Evolutionary conservation across 352 stramenopile genomes (phyloP), one percentile per base, ranked within the genome.

Genomic region (Phytophthora meadii): DNA sequence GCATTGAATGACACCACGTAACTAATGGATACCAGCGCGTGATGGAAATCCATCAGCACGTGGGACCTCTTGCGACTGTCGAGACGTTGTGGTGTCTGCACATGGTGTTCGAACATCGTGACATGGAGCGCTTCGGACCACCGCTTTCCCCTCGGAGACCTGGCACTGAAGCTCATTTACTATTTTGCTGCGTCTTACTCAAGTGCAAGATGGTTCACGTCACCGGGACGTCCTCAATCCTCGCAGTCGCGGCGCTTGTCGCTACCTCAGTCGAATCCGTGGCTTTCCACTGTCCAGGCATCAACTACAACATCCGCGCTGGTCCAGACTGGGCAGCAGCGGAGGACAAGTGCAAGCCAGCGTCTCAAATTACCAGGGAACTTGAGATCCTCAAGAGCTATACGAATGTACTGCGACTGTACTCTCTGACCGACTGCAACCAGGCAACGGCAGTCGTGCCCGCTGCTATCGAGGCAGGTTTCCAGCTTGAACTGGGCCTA

Each of bases 281-380:
- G 55, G 49, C 47, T 22, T 72, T 81, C 52, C 65, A 40, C 59
- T 65, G 50, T 61, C 78, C 84, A 28, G 82, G 80, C 30, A 67
- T 91, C 66, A 88, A 91, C 79, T 91, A 88, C 68, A 88, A 88
- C 73, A 70, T 74, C 22, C 80, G 79, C 50, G 81, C 78, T 44
- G 76, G 64, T 0, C 55, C 70, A 9, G 79, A 88, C 54, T 88
- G 77, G 74, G 61, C 60, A 0, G 2, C 68, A 8, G 22, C 57
- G 14, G 51, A 45, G 8, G 12, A 69, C 24, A 59, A 58, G 9
- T 91, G 80, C 70, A 89, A 88, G 57, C 66, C 54, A 12, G 24
- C 34, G 11, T 36, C 59, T 3, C 61, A 84, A 54, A 72, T 90
- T 22, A 36, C 57, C 19, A 46, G 56, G 7, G 82, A 90, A 61